A percentile compares a stretch with the other conserved stretches of the same genome.
Conservation (phyloP, 129 eudicot species). For the Solidago caesia region DNA sequence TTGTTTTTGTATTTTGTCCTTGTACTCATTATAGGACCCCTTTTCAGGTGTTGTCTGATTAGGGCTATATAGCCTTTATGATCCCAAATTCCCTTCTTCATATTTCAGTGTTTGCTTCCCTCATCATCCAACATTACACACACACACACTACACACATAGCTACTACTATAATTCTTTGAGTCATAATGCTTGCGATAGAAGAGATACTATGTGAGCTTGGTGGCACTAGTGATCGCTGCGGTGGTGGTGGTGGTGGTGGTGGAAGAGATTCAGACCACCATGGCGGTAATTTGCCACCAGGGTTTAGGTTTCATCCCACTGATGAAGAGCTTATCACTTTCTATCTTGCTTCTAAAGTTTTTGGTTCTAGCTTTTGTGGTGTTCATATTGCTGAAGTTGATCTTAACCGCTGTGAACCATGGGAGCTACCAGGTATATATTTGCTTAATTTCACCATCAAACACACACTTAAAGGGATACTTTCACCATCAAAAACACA, state of each 20-base stretch:
- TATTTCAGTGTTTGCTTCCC: slow-evolving; percentile 43
- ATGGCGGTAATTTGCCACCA: slow-evolving; percentile 60
- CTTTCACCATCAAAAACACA: slow-evolving; percentile 23
- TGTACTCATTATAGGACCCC: slow-evolving; percentile 22
- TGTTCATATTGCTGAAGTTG: slow-evolving; percentile 60
- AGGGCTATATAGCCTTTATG: slow-evolving; percentile 21
- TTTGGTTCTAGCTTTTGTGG: slow-evolving; percentile 46
- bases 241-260: slow-evolving; percentile 24
- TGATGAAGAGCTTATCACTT: slow-evolving; percentile 88
- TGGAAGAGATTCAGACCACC: slow-evolving; percentile 35
- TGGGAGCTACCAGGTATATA: slow-evolving; percentile 69
- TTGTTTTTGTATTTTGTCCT: slow-evolving; percentile 19
- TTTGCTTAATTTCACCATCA: slow-evolving; percentile 16
- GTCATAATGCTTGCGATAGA: slow-evolving; percentile 64
- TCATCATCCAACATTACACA: not conserved
- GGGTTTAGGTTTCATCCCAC: slow-evolving; percentile 96
- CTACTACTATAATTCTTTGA: too few relatives aligned
- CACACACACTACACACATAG: not conserved
- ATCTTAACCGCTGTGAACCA: slow-evolving; percentile 69
- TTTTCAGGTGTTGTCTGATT: slow-evolving; percentile 32
- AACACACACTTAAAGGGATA: not conserved
- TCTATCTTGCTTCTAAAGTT: slow-evolving; percentile 84
- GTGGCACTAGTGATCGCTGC: not conserved
- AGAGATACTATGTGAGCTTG: slow-evolving; percentile 72
- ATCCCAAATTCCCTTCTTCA: slow-evolving; percentile 31